Percentiles rank a stretch among this genome's conserved stretches.
Conservation (phyloP, 371 early-diverging fungal genomes). For the Massospora cicadina region DNA sequence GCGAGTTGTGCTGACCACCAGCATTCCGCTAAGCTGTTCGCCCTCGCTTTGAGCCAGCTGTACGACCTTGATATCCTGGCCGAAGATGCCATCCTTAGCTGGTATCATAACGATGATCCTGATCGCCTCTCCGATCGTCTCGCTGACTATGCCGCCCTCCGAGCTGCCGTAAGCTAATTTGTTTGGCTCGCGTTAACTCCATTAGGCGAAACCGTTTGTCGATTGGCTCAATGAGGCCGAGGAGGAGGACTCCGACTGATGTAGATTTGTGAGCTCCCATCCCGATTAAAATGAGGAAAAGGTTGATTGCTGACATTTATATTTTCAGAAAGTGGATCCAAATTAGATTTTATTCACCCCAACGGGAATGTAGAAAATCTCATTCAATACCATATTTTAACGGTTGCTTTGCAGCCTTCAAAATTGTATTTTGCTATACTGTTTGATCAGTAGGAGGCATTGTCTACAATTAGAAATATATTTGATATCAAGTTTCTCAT, state of each 20-base stretch:
- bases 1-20: conserved; percentile 21
- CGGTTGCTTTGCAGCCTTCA: too few relatives aligned
- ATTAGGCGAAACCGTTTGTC: conserved; percentile 29
- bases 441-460: too few relatives aligned
- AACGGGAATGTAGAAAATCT: too few relatives aligned
- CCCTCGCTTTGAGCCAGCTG: conserved; percentile 16
- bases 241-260: conserved; percentile 19
- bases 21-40: conserved; percentile 42
- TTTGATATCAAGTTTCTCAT: too few relatives aligned
- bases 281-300: too few relatives aligned
- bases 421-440: too few relatives aligned
- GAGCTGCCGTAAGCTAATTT: conserved; percentile 12
- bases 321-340: too few relatives aligned
- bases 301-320: too few relatives aligned
- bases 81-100: conserved; percentile 61
- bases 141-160: conserved; percentile 4
- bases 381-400: too few relatives aligned
- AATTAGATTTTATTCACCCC: too few relatives aligned
- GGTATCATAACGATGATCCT: conserved; percentile 36
- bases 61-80: conserved; percentile 72
- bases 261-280: too few relatives aligned
- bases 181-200: conserved; percentile 8
- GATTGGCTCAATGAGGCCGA: conserved; percentile 50
- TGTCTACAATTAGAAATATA: too few relatives aligned
- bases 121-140: background rate